Evolutionary conservation across 345 rosid genomes (phyloP), one percentile per base, ranked within the genome.

Genomic region (Ceriops tagal): DNA sequence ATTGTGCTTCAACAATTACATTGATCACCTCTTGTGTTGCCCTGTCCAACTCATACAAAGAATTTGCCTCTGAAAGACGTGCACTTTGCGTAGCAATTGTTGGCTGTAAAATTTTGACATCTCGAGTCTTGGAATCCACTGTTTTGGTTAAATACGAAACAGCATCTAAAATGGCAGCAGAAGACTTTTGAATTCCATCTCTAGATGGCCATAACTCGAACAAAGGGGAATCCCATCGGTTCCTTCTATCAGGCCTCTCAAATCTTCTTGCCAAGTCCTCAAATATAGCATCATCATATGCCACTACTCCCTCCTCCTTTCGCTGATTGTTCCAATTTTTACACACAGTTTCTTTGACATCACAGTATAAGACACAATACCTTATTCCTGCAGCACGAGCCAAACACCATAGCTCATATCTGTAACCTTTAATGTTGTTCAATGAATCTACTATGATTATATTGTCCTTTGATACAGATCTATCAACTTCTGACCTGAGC

Each of bases 191-290:
- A 55, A 89, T 83, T 24, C 79, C 88, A 26, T 88, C 90, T 47
- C 67, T 81, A 65, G 56, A 65, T 6, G 97, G 93, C 80, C 73
- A 81, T 56, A 95, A 68, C 76, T 92, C 96, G 59, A 90, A 96
- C 74, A 90, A 81, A 31, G 99, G 98, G 1, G 98, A 92, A 78
- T 95, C 99, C 99, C 99, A 96, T 0, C 98, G 83, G 75, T 85
- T 96, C 71, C 97, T 86, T 73, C 90, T 83, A 72, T 92, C 98
- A 0, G 97, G 98, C 60, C 76, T 89, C 90, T 96, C 99, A 6
- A 96, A 92, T 77, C 98, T 87, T 73, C 95, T 85, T 58, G 75
- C 86, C 53, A 92, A 77, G 80, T 92, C 98, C 63, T 86, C 92
- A 55, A 90, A 89, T 71, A 96, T 85, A 22, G 73, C 77, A 71